Evolutionary conservation across 305 asterid genomes (phyloP).

Genomic region (Plantago coronopus): DNA sequence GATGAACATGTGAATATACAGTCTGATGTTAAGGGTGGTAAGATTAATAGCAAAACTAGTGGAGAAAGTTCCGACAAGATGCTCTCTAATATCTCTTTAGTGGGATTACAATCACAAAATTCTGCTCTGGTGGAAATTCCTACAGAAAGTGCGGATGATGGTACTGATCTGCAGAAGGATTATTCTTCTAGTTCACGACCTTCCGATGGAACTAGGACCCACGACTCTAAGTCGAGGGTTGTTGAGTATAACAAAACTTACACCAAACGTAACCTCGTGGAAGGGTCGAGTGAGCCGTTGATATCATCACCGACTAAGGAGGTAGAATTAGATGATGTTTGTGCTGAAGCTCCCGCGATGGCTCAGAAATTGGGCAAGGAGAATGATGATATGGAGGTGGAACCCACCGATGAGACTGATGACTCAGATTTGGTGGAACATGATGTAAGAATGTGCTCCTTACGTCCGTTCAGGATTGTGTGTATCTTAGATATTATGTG

Average conservation of each 20-base stretch:
- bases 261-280: constrained; percentile 26
- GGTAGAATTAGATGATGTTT: constrained; percentile 30
- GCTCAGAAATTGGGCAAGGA: constrained; percentile 29
- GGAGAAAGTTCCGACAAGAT: constrained; percentile 32
- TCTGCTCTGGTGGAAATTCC: constrained; percentile 22
- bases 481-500: constrained; percentile 14
- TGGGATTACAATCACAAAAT: constrained; percentile 28
- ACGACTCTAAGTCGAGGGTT: constrained; percentile 21
- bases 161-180: constrained; percentile 27
- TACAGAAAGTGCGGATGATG: constrained; percentile 23
- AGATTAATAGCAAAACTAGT: constrained; percentile 24
- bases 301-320: constrained; percentile 28
- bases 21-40: constrained; percentile 33
- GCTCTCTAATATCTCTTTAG: constrained; percentile 31
- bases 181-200: constrained; percentile 26
- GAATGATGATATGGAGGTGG: constrained; percentile 45
- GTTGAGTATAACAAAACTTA: constrained; percentile 30
- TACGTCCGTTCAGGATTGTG: constrained; percentile 7
- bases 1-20: constrained; percentile 37
- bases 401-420: constrained; percentile 47
- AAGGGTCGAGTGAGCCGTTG: constrained; percentile 35
- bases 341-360: constrained; percentile 32
- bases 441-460: constrained; percentile 58
- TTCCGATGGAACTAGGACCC: constrained; percentile 25
- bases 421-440: constrained; percentile 83